Evolutionary conservation across 257 asterid species (phyloP).

Genomic region (Przewalskia tangutica): DNA sequence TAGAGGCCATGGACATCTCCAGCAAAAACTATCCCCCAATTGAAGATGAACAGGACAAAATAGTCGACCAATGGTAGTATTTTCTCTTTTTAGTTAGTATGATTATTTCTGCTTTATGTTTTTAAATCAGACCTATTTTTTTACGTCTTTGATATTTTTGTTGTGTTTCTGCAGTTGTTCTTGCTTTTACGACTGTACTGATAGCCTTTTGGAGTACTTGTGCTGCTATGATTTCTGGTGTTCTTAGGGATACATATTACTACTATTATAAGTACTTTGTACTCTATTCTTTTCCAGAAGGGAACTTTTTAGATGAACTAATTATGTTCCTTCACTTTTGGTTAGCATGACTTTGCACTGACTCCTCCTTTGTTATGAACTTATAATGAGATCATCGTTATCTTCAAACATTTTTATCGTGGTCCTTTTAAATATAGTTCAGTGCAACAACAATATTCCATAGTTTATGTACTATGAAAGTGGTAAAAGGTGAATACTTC

Average conservation of each 20-base stretch:
- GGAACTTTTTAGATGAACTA: not conserved
- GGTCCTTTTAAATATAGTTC: not conserved
- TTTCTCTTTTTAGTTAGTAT: not conserved
- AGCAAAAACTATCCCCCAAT: slow-evolving; percentile 25
- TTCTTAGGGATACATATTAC: not conserved
- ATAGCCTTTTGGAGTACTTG: slow-evolving; percentile 34
- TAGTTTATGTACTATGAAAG: no score
- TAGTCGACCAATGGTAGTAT: slow-evolving; percentile 37
- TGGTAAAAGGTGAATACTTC: no score
- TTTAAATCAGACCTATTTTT: not conserved
- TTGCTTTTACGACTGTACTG: slow-evolving; percentile 54
- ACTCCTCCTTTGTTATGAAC: not conserved
- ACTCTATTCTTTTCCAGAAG: not conserved
- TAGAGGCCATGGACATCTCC: slow-evolving; percentile 34
- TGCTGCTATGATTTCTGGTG: slow-evolving; percentile 43
- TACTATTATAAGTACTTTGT: not conserved
- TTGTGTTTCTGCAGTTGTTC: slow-evolving; percentile 44
- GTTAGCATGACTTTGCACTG: not conserved
- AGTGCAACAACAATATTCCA: no score
- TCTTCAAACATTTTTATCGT: not conserved
- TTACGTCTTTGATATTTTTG: not conserved
- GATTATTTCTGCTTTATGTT: not conserved
- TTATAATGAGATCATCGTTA: not conserved
- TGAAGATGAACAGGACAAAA: slow-evolving; percentile 48
- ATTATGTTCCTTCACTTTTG: not conserved